phyloP scores from a whole-genome alignment of 768 basidiomycete species.

The Mycena venus region DNA sequence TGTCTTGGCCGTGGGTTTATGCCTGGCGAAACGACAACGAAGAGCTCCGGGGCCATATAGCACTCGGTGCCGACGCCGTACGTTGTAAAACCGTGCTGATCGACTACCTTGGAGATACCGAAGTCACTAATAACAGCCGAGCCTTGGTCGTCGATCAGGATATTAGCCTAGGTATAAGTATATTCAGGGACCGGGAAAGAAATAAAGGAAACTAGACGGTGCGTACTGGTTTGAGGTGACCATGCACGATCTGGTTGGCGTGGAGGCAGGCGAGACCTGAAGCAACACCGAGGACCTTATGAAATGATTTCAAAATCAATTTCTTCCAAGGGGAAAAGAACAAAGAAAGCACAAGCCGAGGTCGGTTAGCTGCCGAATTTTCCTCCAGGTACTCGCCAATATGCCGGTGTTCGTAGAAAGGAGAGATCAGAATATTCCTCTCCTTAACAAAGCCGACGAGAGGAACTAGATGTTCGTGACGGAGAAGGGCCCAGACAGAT shows the following conservation, averaged over 20 bases:
- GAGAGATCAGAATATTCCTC: neutral
- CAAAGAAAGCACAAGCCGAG: neutral
- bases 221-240: neutral
- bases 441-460: neutral
- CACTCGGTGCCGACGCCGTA: neutral
- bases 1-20: neutral
- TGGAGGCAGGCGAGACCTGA: neutral
- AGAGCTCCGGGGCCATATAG: neutral
- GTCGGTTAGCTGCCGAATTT: neutral
- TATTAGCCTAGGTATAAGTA: neutral
- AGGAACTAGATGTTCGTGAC: neutral
- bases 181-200: too few species aligned
- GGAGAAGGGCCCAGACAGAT: neutral
- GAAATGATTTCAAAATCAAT: neutral
- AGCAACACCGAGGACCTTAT: neutral
- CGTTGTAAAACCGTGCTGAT: neutral
- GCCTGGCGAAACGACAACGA: neutral
- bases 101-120: neutral
- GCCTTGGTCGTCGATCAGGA: neutral
- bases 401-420: neutral
- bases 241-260: neutral
- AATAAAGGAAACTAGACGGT: neutral
- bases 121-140: neutral
- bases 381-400: neutral
- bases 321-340: neutral